Evolutionary conservation across 1,284 basidiomycete genomes (phyloP), one percentile per base, ranked within the genome.

Genomic region (Puccinia polysora): DNA sequence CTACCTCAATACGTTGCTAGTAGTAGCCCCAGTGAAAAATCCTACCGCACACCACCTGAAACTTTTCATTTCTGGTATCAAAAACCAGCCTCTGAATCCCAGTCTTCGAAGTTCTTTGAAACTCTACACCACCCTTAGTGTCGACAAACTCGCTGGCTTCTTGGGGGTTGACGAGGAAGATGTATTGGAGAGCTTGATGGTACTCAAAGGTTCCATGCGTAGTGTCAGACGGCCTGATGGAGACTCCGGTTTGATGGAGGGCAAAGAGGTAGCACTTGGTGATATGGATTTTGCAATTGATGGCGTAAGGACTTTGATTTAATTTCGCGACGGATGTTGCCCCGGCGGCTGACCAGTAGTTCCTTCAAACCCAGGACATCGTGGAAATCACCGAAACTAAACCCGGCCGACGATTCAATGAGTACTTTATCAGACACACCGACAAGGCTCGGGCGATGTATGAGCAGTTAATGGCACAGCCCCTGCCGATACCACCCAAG

Each of bases 271-370:
- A 77, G 88, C 88, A 32, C 93, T 91, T 65, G 92, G 90, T 81
- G 94, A 97, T 81, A 81, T 97, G 76, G 94, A 96, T 81, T 97
- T 97, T 78, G 89, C 90, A 71, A 94, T 97, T 77, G 88, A 95
- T 75, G 90, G 90, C 81, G 91, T 91, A 76, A 76, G 86, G 82
- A 34, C 40, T 5, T n/a, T 38, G 50, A 25, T 34, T 2, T 5
- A 34, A 50, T 28, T 69, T 30, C n/a, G n/a, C n/a, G n/a, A 40
- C 4, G 10, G 20, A 12, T n/a, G 32, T 38, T 43, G 23, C 25
- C 5, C 6, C 1, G 8, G n/a, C 2, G 25, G 20, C 45, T 34
- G 7, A 63, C 20, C 63, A 50, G 8, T 18, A 50, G 28, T 59
- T 14, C 23, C 30, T 20, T 49, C 15, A n/a, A 49, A 32, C 32